A percentile compares a stretch with the other conserved stretches of the same genome.
Conservation (phyloP, 2,329 filamentous ascomycete genomes). For the Corynespora cassiicola region DNA sequence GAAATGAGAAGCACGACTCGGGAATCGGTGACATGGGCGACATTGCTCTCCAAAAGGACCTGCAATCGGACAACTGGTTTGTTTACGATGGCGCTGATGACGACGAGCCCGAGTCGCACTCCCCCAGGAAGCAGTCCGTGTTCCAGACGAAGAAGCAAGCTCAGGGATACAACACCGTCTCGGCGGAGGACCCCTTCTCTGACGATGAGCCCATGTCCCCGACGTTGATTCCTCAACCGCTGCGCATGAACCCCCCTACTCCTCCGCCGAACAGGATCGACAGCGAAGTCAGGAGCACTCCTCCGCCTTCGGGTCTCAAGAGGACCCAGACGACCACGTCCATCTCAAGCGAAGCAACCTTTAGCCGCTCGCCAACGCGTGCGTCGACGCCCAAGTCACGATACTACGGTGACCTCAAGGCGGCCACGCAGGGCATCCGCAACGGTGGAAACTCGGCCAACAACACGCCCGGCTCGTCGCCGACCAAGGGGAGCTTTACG, state of each 20-base stretch:
- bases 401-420: slow-evolving; percentile 56
- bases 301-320: slow-evolving; percentile 20
- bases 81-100: slow-evolving; percentile 37
- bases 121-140: slow-evolving; percentile 24
- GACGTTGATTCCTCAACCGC: slow-evolving; percentile 47
- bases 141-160: slow-evolving; percentile 29
- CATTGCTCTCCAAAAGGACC: slow-evolving; percentile 34
- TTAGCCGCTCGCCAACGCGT: slow-evolving; percentile 34
- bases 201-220: slow-evolving; percentile 33
- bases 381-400: slow-evolving; percentile 48
- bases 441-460: slow-evolving; percentile 30
- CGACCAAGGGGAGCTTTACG: slow-evolving; percentile 26
- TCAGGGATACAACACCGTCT: slow-evolving; percentile 35
- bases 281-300: slow-evolving; percentile 19
- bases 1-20: slow-evolving; percentile 15
- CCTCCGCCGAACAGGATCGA: slow-evolving; percentile 37
- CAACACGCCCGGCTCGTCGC: slow-evolving; percentile 28
- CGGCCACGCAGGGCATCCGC: slow-evolving; percentile 48
- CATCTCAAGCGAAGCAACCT: slow-evolving; percentile 35
- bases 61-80: slow-evolving; percentile 58
- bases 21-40: no score
- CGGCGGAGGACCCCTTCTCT: slow-evolving; percentile 33
- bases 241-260: slow-evolving; percentile 57
- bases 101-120: slow-evolving; percentile 16
- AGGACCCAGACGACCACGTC: slow-evolving; percentile 32